phyloP scores from a whole-genome alignment of 768 basidiomycete genomes.

The Mycena filopes region DNA sequence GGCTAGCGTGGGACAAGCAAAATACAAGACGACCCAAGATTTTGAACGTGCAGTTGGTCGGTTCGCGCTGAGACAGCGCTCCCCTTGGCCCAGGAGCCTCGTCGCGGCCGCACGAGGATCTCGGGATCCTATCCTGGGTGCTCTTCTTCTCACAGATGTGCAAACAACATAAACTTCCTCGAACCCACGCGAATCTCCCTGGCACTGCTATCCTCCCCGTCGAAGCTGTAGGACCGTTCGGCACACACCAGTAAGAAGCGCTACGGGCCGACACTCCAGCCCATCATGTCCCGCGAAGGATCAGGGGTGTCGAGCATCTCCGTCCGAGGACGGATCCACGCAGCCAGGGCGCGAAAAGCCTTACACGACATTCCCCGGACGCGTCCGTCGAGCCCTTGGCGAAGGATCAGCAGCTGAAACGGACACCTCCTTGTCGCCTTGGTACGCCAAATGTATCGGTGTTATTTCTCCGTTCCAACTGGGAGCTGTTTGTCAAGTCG shows the following conservation, averaged over 20 bases:
- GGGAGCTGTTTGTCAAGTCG: too few species aligned
- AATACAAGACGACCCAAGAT: too few species aligned
- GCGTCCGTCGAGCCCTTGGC: too few species aligned
- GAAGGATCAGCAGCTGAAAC: too few species aligned
- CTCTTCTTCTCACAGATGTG: neutral
- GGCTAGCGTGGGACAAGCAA: too few species aligned
- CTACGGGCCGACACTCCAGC: neutral
- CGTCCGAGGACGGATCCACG: neutral
- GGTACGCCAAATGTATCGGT: too few species aligned
- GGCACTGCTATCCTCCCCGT: neutral
- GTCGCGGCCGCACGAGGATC: constrained; percentile 1
- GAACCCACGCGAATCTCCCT: neutral
- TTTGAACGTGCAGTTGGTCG: constrained; percentile 2
- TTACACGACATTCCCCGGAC: too few species aligned
- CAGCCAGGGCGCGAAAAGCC: constrained; percentile 1
- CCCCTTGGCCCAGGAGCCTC: constrained; percentile 2
- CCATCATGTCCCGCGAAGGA: constrained; percentile 3
- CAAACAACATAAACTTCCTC: neutral
- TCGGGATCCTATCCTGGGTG: neutral
- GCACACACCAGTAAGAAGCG: neutral
- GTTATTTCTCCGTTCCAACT: too few species aligned
- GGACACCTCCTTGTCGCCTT: too few species aligned
- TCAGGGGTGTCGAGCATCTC: constrained; percentile 13
- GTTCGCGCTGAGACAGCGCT: neutral
- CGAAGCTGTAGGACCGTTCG: neutral